Base-by-base conservation (phyloP, 1,284 basidiomycete genomes). In the Leccinum laetum region DNA sequence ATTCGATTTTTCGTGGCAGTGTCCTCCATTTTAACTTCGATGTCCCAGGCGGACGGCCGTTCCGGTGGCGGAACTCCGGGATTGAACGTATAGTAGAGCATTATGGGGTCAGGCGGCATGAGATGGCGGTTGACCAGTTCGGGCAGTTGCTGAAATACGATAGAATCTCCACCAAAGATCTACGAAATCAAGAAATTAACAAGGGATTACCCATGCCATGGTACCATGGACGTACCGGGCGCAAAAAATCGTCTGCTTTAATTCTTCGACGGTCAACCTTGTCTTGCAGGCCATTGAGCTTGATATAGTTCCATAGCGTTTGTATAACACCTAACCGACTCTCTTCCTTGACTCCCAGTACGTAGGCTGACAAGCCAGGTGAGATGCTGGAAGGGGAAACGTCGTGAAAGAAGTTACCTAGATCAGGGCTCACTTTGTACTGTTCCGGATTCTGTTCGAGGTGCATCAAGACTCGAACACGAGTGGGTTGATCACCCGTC, bases 221-320 rank as follows among this genome's bases (percentile, higher is more conserved):
- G 65, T 39, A 35, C 21, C 26, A 18, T 57, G 39, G 41, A 80
- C 84, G 62, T 72, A 92, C 92, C 0, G 82, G 80, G 74, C 84
- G 83, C 59, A 97, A 78, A 60, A 85, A 85, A 4, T 89, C 90
- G 68, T 98, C 92, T 2, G 91, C 85, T 53, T 88, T 87, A 66
- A 99, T 87, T 62, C 90, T 79, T 58, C 92, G 87, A 64, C 91
- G 85, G 77, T 99, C 95, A 1, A 90, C 88, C 74, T 96, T 96
- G 77, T 98, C 95, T 78, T 98, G 94, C 18, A 99, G 82, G 24
- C 90, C 89, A 67, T 93, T 84, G 18, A 91, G 81, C 77, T 97
- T 97, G 79, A 98, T 92, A 71, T 98, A 96, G 71, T 91, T 93
- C 96, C 96, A 99, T 10, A 99, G 77, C 0, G 93, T 87, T 65